Conservation (phyloP, 768 basidiomycete species). For the Phaeotremella fagi region DNA sequence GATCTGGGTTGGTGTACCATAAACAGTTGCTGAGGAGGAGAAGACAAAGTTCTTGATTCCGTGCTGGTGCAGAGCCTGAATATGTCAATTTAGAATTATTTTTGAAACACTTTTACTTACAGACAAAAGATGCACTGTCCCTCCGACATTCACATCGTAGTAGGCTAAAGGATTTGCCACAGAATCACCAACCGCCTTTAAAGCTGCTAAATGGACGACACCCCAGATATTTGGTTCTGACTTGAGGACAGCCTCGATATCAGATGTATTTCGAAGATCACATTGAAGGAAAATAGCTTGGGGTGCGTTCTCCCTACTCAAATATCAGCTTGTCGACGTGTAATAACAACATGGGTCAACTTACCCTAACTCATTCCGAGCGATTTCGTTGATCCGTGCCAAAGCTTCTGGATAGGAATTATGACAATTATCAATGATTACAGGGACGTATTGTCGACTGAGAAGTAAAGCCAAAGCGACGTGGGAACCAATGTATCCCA, state of each 20-base stretch:
- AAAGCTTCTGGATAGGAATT: constrained; percentile 79
- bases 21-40: constrained; percentile 97
- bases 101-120: constrained; percentile 32
- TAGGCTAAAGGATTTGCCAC: constrained; percentile 87
- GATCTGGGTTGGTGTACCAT: constrained; percentile 83
- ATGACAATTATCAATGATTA: constrained; percentile 91
- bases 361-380: constrained; percentile 61
- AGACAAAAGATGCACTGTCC: constrained; percentile 71
- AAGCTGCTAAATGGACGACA: constrained; percentile 90
- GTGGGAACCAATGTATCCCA: constrained; percentile 70
- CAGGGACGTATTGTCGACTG: constrained; percentile 83
- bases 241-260: constrained; percentile 68
- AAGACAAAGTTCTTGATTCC: constrained; percentile 85
- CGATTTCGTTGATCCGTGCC: constrained; percentile 66
- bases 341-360: constrained; percentile 7
- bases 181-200: constrained; percentile 98
- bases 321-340: not conserved
- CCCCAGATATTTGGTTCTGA: constrained; percentile 69
- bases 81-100: not conserved
- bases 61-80: constrained; percentile 71
- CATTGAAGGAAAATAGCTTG: constrained; percentile 49
- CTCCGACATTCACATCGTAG: constrained; percentile 88
- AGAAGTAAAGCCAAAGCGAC: constrained; percentile 80
- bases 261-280: constrained; percentile 68
- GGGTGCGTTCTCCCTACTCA: constrained; percentile 22